A percentile compares a stretch with the other conserved stretches of the same genome.
Conservation (phyloP, 75 land plant species). For the Chamaecyparis obtusa region DNA sequence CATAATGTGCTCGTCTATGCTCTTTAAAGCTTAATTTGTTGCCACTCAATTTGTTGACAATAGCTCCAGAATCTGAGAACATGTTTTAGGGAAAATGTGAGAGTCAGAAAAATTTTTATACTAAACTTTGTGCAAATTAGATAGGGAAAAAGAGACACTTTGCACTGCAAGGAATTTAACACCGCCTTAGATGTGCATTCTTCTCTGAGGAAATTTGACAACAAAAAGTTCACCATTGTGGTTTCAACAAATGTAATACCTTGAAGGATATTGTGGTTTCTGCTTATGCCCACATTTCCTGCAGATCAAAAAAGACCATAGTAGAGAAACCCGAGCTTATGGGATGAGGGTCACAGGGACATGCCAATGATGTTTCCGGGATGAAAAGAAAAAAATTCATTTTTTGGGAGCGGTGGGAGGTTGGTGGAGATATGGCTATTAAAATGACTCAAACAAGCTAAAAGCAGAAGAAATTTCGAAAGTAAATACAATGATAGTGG, state of each 20-base stretch:
- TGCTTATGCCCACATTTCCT: not conserved
- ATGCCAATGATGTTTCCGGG: too few relatives aligned
- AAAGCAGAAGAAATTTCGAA: too few relatives aligned
- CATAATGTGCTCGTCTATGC: constrained; percentile 57
- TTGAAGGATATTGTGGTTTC: not conserved
- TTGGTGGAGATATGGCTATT: too few relatives aligned
- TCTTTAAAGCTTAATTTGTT: constrained; percentile 38
- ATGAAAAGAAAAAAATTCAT: too few relatives aligned
- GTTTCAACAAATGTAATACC: not conserved
- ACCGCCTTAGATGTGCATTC: not conserved
- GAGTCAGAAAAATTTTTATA: not conserved
- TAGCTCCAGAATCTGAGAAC: constrained; percentile 32
- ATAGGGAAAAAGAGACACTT: not conserved
- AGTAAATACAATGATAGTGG: too few relatives aligned
- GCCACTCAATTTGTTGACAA: constrained; percentile 15
- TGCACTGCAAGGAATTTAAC: not conserved
- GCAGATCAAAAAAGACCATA: not conserved
- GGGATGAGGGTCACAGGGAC: too few relatives aligned
- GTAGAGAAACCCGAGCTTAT: not conserved
- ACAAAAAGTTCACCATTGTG: not conserved
- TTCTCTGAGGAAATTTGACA: not conserved
- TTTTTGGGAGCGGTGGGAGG: too few relatives aligned
- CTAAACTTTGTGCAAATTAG: not conserved
- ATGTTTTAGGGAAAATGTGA: not conserved
- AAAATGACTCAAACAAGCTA: too few relatives aligned